These are phyloP conservation scores for Oryza australiensis DNA, from an alignment of 176 grass and related monocot species.

Conservation along the genomic window DNA sequence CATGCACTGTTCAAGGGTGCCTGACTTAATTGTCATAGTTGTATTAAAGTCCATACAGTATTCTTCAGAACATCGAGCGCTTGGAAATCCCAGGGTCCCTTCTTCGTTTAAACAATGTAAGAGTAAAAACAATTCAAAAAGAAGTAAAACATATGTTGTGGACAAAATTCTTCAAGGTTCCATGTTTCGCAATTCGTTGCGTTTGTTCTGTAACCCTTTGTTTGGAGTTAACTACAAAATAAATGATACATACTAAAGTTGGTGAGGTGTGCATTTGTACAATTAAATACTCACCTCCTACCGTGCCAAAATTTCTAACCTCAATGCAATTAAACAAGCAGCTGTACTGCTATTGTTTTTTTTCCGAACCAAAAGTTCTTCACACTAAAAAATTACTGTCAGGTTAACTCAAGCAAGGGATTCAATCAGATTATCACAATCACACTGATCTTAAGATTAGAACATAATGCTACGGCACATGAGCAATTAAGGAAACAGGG, in stretches of 20 bases:
- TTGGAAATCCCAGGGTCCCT: background rate
- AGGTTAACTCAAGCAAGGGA: background rate
- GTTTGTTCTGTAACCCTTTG: background rate
- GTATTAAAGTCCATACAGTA: slow-evolving; percentile 2
- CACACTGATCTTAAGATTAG: background rate
- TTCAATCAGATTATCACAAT: background rate
- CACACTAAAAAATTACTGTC: background rate
- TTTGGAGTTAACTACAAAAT: background rate
- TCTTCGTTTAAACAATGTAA: too few species aligned
- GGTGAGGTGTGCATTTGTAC: background rate
- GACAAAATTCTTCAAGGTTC: background rate
- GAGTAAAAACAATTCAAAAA: background rate
- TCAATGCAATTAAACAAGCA: background rate
- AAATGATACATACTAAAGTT: background rate
- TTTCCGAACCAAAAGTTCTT: background rate
- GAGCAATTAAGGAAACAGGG: background rate
- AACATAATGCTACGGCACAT: background rate
- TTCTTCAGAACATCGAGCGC: background rate
- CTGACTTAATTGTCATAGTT: background rate
- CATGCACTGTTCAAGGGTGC: slow-evolving; percentile 20
- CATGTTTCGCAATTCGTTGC: background rate
- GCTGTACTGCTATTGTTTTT: background rate
- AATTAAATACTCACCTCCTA: background rate
- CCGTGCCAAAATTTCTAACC: background rate
- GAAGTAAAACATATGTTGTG: background rate